Base-by-base conservation (phyloP, 306 rosid genomes). In the Castanea mollissima region DNA sequence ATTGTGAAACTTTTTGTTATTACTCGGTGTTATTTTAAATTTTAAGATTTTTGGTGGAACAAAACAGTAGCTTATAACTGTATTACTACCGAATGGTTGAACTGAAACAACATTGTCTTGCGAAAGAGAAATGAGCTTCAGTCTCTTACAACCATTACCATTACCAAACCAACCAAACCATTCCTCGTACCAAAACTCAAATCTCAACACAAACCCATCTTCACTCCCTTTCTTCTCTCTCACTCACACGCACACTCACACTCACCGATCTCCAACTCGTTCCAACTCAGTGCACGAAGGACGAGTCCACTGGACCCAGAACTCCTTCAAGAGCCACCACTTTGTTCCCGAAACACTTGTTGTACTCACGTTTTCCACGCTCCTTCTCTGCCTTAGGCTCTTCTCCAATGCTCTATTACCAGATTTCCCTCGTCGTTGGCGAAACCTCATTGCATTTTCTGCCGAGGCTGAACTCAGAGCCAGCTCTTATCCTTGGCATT, bases 391-490 rank as follows among this genome's bases (percentile, higher is more conserved):
- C 55, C 83, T 77, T 16, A 75, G 84, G 11, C 76, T 79, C 69
- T 55, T 63, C 67, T 78, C 83, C 32, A 69, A 55, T 52, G 82
- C 68, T 71, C 38, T 81, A 15, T 58, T 77, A 29, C 85, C 88
- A 3, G 57, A 81, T 18, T 85, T 82, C 60, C 79, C 73, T 27
- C 23, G 23, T 44, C 84, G 82, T 27, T 81, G 84, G 81, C 71
- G 23, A 21, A 16, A 44, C 11, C 76, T 78, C 2, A 70, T 79
- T 21, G 64, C 64, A n/a, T 70, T 69, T 35, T 60, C 79, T 4
- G 51, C 69, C 1, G 79, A 76, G 63, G 82, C 84, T n/a, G 78
- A 75, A 73, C 56, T 71, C 67, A 64, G 70, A 79, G 55, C 88
- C 46, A 55, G 76, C 23, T 75, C 58, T 20, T 81, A 78, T 56